Conservation (phyloP, 2,329 filamentous ascomycete species). For the Aspergillus vadensis region DNA sequence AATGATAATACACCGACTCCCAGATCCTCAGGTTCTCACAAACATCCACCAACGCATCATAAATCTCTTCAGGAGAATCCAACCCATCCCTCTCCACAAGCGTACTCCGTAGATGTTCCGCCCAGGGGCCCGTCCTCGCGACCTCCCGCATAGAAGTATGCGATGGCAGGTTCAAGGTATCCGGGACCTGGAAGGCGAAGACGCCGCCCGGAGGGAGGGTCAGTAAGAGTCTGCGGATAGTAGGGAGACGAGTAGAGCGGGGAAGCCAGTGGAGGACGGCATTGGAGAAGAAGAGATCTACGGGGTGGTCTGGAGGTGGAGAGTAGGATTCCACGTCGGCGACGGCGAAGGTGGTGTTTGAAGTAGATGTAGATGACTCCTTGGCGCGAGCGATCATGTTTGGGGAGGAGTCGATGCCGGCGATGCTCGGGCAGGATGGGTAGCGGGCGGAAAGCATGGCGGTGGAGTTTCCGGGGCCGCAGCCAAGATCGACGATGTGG, state of each 20-base stretch:
- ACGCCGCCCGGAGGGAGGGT: conserved; percentile 49
- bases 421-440: conserved; percentile 46
- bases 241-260: conserved; percentile 44
- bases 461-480: conserved; percentile 63
- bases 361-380: conserved; percentile 26
- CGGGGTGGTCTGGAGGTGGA: conserved; percentile 31
- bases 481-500: conserved; percentile 60
- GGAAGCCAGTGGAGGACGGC: conserved; percentile 63
- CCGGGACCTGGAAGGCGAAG: conserved; percentile 57
- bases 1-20: conserved; percentile 58
- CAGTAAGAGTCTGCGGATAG: conserved; percentile 49
- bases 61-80: conserved; percentile 51
- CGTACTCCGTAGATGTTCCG: conserved; percentile 27
- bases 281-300: conserved; percentile 58
- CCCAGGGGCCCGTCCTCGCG: conserved; percentile 45
- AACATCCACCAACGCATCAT: conserved; percentile 50
- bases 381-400: conserved; percentile 58
- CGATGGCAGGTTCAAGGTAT: conserved; percentile 54
- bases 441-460: conserved; percentile 51
- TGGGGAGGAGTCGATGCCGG: conserved; percentile 57
- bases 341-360: conserved; percentile 41
- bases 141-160: conserved; percentile 54
- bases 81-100: conserved; percentile 50
- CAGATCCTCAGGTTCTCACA: conserved; percentile 53
- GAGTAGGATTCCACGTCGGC: conserved; percentile 51